Conservation (phyloP, 208 protist genomes). For the Jaenimonas drosophilae region DNA sequence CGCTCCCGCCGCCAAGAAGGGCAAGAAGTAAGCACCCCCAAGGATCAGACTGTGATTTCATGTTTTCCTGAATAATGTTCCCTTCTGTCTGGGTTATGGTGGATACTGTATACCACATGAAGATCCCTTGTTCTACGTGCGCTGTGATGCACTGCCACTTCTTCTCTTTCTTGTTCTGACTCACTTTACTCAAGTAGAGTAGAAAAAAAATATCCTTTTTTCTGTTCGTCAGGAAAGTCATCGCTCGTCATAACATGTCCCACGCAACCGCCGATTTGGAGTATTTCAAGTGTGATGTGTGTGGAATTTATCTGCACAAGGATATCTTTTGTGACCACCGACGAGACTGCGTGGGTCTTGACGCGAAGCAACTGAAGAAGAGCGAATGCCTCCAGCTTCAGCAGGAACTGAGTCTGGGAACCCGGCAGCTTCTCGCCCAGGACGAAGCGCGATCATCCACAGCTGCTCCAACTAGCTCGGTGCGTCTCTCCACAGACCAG, state of each 20-base stretch:
- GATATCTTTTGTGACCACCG: conserved; percentile 72
- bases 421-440: conserved; percentile 9
- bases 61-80: too few relatives aligned
- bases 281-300: conserved; percentile 78
- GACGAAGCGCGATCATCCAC: background rate
- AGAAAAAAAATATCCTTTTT: conserved; percentile 1
- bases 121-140: background rate
- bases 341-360: conserved; percentile 49
- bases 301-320: conserved; percentile 51
- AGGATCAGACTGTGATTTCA: too few relatives aligned
- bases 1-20: conserved; percentile 27
- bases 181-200: background rate
- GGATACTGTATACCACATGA: background rate
- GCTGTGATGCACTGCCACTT: background rate
- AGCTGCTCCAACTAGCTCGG: background rate
- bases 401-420: conserved; percentile 20
- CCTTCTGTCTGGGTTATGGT: too few relatives aligned
- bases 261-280: conserved; percentile 52
- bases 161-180: background rate
- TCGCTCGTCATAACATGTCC: conserved; percentile 18
- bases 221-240: background rate
- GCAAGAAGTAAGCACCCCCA: conserved; percentile 33
- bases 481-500: conserved; percentile 6
- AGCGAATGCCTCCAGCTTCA: conserved; percentile 23
- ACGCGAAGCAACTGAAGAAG: conserved; percentile 38